Evolutionary conservation across 768 basidiomycete species (phyloP), one percentile per base, ranked within the genome.

Genomic region (Amylocystis lapponica): DNA sequence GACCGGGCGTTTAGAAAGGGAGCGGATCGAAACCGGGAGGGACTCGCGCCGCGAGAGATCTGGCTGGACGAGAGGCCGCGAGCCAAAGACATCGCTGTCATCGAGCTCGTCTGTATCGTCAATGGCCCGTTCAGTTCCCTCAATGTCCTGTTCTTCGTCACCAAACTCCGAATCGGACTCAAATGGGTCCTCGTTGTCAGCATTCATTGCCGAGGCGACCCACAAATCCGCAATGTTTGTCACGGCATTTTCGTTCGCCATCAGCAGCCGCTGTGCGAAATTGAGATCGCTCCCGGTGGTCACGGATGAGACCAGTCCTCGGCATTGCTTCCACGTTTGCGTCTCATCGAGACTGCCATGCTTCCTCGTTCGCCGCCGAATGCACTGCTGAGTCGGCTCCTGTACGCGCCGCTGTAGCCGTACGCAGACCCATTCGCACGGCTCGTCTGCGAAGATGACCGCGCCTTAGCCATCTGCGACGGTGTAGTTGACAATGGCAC

Each of bases 131-230:
- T n/a, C n/a, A n/a, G n/a, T n/a, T n/a, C n/a, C n/a, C 8, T 66
- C 66, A 16, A 40, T 42, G 4, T 37, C 44, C 7, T 36, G 42
- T 30, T 47, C 54, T 4, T 34, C 49, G 7, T 45, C 54, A n/a
- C 60, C 57, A 12, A 39, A 68, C 52, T 81, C 78, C 19, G 51
- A 40, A 19, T 51, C 74, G 14, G 65, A 63, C 47, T 71, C 69
- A 47, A 86, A 86, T 3, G 82, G 81, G 44, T 92, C 83, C 50
- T 93, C 91, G 53, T 87, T 86, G 57, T 95, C 93, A 23, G 84
- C 90, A 47, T 95, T 96, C 68, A 95, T 90, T 5, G 95, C 96
- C 16, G 94, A 87, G 4, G 92, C 91, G 39, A 98, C 90, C 96
- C 96, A 99, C 17, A 99, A 69, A 64, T 97, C 95, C 19, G 92